phyloP scores from a whole-genome alignment of 2,329 filamentous ascomycete genomes.

The Trematosphaeria pertusa region DNA sequence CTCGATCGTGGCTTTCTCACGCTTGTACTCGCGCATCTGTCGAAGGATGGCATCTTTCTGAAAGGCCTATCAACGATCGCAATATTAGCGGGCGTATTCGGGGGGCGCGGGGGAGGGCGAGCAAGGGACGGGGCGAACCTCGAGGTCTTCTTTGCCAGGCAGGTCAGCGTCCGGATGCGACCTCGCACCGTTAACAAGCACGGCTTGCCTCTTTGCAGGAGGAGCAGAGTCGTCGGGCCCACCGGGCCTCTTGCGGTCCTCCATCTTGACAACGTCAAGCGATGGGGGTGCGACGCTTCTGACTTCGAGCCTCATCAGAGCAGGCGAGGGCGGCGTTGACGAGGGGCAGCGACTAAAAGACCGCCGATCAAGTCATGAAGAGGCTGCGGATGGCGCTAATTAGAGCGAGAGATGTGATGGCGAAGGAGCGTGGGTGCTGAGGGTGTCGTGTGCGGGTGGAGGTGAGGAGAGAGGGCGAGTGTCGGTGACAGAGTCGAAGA shows the following conservation, averaged over 20 bases:
- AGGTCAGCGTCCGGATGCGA: slow-evolving; percentile 71
- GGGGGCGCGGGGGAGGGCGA: slow-evolving; percentile 23
- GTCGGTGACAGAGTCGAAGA: slow-evolving; percentile 21
- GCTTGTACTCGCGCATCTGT: slow-evolving; percentile 97
- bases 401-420: slow-evolving; percentile 10
- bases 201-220: slow-evolving; percentile 87
- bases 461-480: slow-evolving; percentile 22
- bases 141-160: slow-evolving; percentile 73
- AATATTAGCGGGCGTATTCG: slow-evolving; percentile 42
- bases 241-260: slow-evolving; percentile 97
- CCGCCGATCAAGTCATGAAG: slow-evolving; percentile 31
- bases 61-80: slow-evolving; percentile 67
- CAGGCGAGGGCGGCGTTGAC: slow-evolving; percentile 49
- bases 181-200: slow-evolving; percentile 74
- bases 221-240: slow-evolving; percentile 83
- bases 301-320: slow-evolving; percentile 86
- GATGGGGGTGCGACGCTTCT: slow-evolving; percentile 77
- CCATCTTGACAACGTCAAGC: slow-evolving; percentile 89
- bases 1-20: slow-evolving; percentile 84
- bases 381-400: slow-evolving; percentile 9
- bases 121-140: slow-evolving; percentile 65
- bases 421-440: slow-evolving; percentile 33
- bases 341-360: slow-evolving; percentile 24
- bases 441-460: slow-evolving; percentile 11
- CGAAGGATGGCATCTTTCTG: slow-evolving; percentile 97